These are phyloP conservation scores for Kurtzmaniella quercitrusa DNA, from an alignment of 1,139 yeast genomes.

Conservation along the genomic window DNA sequence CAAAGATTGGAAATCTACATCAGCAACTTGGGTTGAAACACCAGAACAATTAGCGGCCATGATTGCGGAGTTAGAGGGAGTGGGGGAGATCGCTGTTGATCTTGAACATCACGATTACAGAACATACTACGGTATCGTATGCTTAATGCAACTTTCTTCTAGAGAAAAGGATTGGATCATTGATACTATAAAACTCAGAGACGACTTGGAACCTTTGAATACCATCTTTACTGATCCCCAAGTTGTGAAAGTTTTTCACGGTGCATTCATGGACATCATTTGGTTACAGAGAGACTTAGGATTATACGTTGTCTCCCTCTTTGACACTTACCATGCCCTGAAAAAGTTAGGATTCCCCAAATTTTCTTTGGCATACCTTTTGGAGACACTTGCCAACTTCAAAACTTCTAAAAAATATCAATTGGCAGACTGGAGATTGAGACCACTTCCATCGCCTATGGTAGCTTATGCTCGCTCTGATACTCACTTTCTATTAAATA, in stretches of 20 bases:
- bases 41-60: conserved; percentile 48
- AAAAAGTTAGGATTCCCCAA: conserved; percentile 72
- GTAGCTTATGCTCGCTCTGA: conserved; percentile 88
- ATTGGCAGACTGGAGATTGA: conserved; percentile 91
- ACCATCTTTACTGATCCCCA: conserved; percentile 74
- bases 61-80: conserved; percentile 47
- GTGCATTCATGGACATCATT: conserved; percentile 93
- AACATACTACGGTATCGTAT: conserved; percentile 85
- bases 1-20: conserved; percentile 60
- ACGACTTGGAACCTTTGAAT: conserved; percentile 66
- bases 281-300: conserved; percentile 98
- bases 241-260: conserved; percentile 86
- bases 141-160: conserved; percentile 89
- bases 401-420: conserved; percentile 93
- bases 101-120: conserved; percentile 94
- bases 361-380: conserved; percentile 77
- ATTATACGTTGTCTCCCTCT: conserved; percentile 78
- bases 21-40: conserved; percentile 71
- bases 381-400: conserved; percentile 78
- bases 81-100: conserved; percentile 84
- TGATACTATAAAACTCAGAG: conserved; percentile 72
- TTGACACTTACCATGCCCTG: conserved; percentile 92
- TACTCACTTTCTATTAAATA: conserved; percentile 82
- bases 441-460: conserved; percentile 82
- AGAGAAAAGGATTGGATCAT: conserved; percentile 79